Evolutionary conservation across 1,284 basidiomycete species (phyloP).

Genomic region (Ustilago curta): DNA sequence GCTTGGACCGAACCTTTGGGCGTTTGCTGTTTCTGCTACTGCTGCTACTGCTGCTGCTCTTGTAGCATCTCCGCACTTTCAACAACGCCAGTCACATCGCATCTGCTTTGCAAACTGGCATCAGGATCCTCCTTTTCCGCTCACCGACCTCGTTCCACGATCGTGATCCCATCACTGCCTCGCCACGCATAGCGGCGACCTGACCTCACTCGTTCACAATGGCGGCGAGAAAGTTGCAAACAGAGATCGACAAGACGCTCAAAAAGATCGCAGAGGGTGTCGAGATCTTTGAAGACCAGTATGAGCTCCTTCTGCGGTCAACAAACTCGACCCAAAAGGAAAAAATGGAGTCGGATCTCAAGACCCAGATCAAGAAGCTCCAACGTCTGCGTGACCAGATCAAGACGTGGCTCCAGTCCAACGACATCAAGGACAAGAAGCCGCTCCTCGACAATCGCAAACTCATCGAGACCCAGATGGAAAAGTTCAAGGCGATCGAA

Average conservation of each 20-base stretch:
- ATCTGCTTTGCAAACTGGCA: not conserved
- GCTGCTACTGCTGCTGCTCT: not conserved
- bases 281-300: conserved; percentile 67
- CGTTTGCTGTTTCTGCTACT: not conserved
- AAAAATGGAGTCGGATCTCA: conserved; percentile 69
- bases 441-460: conserved; percentile 90
- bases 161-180: not conserved
- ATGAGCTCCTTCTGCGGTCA: conserved; percentile 67
- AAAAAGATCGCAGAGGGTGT: conserved; percentile 69
- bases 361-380: conserved; percentile 82
- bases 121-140: not conserved
- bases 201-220: conserved; percentile 43
- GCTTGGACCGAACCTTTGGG: not conserved
- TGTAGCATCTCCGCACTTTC: not conserved
- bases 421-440: conserved; percentile 99
- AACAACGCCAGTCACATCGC: not conserved
- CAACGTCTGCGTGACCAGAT: conserved; percentile 98
- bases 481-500: conserved; percentile 99
- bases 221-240: conserved; percentile 68
- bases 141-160: not conserved
- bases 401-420: conserved; percentile 97
- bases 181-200: conserved; percentile 32
- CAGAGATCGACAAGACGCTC: conserved; percentile 68
- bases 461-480: conserved; percentile 99
- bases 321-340: conserved; percentile 69